Evolutionary conservation across 441 rosid species (phyloP).

Genomic region (Pelargonium myrrhifolium): DNA sequence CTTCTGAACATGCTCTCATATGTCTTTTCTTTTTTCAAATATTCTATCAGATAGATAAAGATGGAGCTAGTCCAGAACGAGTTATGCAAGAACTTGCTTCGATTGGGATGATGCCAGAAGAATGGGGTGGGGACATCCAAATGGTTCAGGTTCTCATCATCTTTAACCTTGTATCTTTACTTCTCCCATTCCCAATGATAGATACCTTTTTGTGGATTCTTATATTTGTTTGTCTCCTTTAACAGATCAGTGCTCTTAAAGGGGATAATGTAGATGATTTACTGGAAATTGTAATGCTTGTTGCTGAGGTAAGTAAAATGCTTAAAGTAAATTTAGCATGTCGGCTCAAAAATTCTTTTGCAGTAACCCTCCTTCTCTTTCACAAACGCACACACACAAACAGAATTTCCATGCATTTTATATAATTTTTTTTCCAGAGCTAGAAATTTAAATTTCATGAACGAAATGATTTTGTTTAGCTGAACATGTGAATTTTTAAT

Average conservation of each 20-base stretch:
- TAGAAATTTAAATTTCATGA: neutral
- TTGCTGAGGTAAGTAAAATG: constrained; percentile 74
- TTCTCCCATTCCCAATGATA: constrained; percentile 20
- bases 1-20: neutral
- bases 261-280: constrained; percentile 78
- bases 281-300: constrained; percentile 93
- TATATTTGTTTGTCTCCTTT: constrained; percentile 20
- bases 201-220: constrained; percentile 18
- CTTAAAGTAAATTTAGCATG: neutral
- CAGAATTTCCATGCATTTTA: too few species aligned
- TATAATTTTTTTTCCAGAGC: neutral
- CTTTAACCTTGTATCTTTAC: constrained; percentile 15
- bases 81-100: constrained; percentile 98
- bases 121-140: constrained; percentile 95
- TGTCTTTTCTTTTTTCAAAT: neutral
- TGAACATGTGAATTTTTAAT: neutral
- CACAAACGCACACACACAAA: too few species aligned
- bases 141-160: constrained; percentile 72
- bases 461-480: neutral
- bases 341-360: too few species aligned
- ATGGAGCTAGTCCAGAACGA: constrained; percentile 89
- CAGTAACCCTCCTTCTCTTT: too few species aligned
- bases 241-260: constrained; percentile 94
- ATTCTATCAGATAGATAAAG: constrained; percentile 75
- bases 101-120: constrained; percentile 94